Conservation (phyloP, 352 stramenopile species). For the Globisporangium lucens region DNA sequence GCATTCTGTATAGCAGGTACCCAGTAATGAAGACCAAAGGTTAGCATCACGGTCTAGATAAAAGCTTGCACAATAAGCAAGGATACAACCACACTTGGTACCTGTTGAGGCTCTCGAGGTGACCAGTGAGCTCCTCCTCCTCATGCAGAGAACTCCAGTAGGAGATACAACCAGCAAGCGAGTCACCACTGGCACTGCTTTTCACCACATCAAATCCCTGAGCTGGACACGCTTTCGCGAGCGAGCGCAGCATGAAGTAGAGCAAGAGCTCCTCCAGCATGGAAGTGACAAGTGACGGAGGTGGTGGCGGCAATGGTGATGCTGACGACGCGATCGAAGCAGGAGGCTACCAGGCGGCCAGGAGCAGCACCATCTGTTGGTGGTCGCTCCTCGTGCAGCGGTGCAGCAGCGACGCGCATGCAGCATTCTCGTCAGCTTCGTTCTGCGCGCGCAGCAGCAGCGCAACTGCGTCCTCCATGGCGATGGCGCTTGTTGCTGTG, state of each 20-base stretch:
- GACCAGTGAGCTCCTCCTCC: background rate
- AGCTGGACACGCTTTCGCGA: conserved; percentile 6
- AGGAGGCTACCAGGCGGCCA: background rate
- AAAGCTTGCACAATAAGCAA: background rate
- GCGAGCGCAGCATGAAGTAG: conserved; percentile 23
- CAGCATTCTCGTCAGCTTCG: background rate
- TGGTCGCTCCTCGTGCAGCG: background rate
- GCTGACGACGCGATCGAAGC: background rate
- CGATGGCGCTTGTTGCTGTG: background rate
- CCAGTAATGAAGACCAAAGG: background rate
- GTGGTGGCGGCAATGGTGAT: background rate
- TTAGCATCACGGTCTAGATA: background rate
- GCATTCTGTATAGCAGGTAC: background rate
- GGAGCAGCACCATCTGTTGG: background rate
- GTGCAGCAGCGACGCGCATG: background rate
- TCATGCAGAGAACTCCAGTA: conserved; percentile 10
- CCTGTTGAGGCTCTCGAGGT: background rate
- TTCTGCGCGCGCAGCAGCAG: background rate
- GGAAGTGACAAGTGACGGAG: background rate
- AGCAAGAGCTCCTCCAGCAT: conserved; percentile 32
- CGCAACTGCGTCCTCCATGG: background rate
- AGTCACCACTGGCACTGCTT: background rate
- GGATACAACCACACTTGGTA: background rate
- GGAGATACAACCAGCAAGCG: background rate
- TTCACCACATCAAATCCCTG: background rate